A percentile compares a stretch with the other conserved stretches of the same genome.
Conservation (phyloP, 768 basidiomycete species). For the Suillus paluster region DNA sequence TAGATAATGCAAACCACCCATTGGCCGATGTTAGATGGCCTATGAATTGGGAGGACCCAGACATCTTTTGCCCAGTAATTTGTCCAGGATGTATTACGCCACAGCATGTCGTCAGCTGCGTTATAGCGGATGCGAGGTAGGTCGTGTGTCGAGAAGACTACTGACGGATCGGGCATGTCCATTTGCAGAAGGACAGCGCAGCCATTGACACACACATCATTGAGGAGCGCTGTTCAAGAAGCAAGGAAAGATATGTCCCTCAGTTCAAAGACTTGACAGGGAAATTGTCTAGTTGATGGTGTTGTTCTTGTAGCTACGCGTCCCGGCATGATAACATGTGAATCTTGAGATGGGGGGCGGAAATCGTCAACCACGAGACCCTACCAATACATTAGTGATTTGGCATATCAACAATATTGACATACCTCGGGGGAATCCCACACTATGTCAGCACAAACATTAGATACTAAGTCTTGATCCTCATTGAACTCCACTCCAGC, state of each 20-base stretch:
- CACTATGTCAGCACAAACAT: neutral
- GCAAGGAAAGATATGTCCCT: neutral
- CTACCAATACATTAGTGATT: neutral
- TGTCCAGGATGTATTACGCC: constrained; percentile 15
- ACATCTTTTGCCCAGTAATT: constrained; percentile 33
- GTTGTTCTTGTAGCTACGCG: neutral
- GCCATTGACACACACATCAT: constrained; percentile 13
- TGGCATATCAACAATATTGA: neutral
- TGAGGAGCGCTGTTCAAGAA: neutral
- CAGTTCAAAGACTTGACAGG: constrained; percentile 1
- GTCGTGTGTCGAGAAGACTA: constrained; percentile 11
- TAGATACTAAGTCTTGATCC: neutral
- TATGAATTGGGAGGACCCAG: constrained; percentile 38
- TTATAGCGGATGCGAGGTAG: constrained; percentile 6
- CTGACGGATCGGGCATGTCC: neutral
- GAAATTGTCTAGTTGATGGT: neutral
- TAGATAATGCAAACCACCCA: too few relatives aligned
- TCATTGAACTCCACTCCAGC: neutral
- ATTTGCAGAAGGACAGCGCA: constrained; percentile 10
- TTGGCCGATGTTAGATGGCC: too few relatives aligned
- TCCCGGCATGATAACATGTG: neutral
- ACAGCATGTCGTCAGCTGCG: constrained; percentile 19
- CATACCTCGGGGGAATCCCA: neutral
- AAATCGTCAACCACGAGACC: neutral
- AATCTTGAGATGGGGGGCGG: neutral